phyloP scores from a whole-genome alignment of 2,329 filamentous ascomycete genomes.

The Juglanconis oblonga region DNA sequence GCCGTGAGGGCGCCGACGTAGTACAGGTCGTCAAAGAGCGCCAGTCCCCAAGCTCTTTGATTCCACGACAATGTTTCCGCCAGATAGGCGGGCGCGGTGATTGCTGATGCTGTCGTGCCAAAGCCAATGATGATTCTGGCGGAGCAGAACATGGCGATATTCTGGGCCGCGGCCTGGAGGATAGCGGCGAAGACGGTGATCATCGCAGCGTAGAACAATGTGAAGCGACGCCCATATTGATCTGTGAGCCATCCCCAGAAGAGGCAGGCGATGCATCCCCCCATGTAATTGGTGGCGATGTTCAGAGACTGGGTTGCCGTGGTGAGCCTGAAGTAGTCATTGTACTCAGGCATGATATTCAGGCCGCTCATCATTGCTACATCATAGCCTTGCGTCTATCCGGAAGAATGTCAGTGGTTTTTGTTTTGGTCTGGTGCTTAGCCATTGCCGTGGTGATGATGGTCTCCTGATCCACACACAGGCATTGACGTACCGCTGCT shows the following conservation, averaged over 20 bases:
- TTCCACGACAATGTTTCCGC: conserved; percentile 45
- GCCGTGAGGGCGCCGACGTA: conserved; percentile 38
- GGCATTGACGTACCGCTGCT: conserved; percentile 1
- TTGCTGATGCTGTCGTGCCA: conserved; percentile 38
- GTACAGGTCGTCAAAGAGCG: conserved; percentile 30
- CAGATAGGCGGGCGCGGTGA: conserved; percentile 45
- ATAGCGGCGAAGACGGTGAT: conserved; percentile 42
- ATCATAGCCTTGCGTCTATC: conserved; percentile 15
- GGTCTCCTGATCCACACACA: too few species aligned
- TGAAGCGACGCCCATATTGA: conserved; percentile 38
- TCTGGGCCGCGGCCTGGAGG: conserved; percentile 45
- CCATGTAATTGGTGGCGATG: conserved; percentile 52
- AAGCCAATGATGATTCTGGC: conserved; percentile 45
- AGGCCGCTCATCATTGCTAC: conserved; percentile 33
- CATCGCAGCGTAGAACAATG: conserved; percentile 37
- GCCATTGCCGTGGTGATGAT: too few species aligned
- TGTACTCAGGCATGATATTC: conserved; percentile 57
- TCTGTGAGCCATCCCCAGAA: conserved; percentile 42
- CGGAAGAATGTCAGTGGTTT: not conserved
- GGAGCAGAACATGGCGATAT: conserved; percentile 49
- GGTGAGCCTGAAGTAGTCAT: conserved; percentile 53
- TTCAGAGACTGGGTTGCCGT: conserved; percentile 51
- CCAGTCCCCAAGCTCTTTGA: conserved; percentile 41
- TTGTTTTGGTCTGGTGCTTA: not conserved
- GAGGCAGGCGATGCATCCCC: conserved; percentile 42